A percentile compares a stretch with the other conserved stretches of the same genome.
Conservation (phyloP, 495 filamentous ascomycete genomes). For the Penicillium bialowiezense region DNA sequence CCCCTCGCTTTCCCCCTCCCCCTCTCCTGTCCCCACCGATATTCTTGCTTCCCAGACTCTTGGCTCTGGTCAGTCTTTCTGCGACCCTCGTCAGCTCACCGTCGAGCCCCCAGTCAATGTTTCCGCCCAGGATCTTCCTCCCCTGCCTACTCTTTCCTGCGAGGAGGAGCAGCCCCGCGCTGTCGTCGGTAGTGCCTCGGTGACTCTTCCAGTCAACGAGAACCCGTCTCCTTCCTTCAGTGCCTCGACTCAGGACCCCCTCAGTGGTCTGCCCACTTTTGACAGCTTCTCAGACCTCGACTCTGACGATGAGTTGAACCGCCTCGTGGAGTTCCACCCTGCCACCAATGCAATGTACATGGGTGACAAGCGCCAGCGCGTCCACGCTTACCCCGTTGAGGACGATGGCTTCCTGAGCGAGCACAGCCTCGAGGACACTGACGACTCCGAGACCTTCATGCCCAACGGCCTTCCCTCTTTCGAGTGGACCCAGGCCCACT, state of each 20-base stretch:
- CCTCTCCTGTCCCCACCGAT: conserved; percentile 64
- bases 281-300: conserved; percentile 89
- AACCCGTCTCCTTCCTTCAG: conserved; percentile 47
- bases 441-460: conserved; percentile 59
- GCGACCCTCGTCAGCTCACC: conserved; percentile 88
- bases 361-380: conserved; percentile 75
- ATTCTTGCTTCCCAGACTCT: conserved; percentile 58
- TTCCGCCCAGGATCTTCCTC: conserved; percentile 61
- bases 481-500: conserved; percentile 31
- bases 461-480: conserved; percentile 46
- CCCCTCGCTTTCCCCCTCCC: conserved; percentile 79
- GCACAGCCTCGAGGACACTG: conserved; percentile 72
- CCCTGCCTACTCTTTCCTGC: conserved; percentile 64
- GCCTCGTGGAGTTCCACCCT: conserved; percentile 68
- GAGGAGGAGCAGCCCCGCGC: conserved; percentile 77
- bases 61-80: conserved; percentile 55
- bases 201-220: conserved; percentile 52
- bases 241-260: conserved; percentile 47
- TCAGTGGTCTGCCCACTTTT: conserved; percentile 69
- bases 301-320: conserved; percentile 85
- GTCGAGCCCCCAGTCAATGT: conserved; percentile 61
- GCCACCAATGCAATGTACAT: conserved; percentile 57
- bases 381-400: conserved; percentile 64
- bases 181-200: conserved; percentile 63
- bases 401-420: conserved; percentile 75